Percentiles rank a stretch among this genome's conserved stretches.
phyloP scores from a whole-genome alignment of 164 flowering plant species.

The Vitis amurensis region DNA sequence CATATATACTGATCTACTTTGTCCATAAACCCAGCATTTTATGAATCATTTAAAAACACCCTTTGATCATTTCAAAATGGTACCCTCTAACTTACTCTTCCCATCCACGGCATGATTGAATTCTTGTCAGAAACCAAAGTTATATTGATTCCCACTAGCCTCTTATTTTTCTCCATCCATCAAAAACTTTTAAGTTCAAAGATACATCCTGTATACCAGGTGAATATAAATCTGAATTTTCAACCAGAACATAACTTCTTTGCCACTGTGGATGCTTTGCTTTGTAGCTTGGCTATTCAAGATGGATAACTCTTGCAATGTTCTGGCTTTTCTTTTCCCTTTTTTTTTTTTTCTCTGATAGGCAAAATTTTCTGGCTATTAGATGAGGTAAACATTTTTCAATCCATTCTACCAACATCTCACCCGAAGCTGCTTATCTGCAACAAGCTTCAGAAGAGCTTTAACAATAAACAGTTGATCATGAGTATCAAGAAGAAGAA shows the following conservation, averaged over 20 bases:
- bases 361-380: constrained; percentile 73
- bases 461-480: constrained; percentile 88
- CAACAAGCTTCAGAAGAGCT: constrained; percentile 93
- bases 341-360: no score
- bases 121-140: constrained; percentile 16
- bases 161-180: constrained; percentile 59
- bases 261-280: constrained; percentile 92
- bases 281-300: constrained; percentile 72
- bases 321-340: no score
- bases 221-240: constrained; percentile 65
- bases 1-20: constrained; percentile 42
- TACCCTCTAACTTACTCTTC: constrained; percentile 64
- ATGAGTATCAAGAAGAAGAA: constrained; percentile 94
- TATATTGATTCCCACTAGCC: no score
- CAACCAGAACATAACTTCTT: constrained; percentile 47
- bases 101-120: constrained; percentile 41
- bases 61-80: constrained; percentile 61
- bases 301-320: constrained; percentile 89
- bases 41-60: constrained; percentile 41
- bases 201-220: constrained; percentile 89
- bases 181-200: constrained; percentile 73
- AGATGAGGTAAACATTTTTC: constrained; percentile 87
- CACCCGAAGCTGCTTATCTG: constrained; percentile 91
- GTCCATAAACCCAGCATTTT: constrained; percentile 40
- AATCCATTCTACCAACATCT: constrained; percentile 83